Percentiles rank a stretch among this genome's conserved stretches.
Conservation (phyloP, 2,329 filamentous ascomycete genomes). For the Colletotrichum melonis region DNA sequence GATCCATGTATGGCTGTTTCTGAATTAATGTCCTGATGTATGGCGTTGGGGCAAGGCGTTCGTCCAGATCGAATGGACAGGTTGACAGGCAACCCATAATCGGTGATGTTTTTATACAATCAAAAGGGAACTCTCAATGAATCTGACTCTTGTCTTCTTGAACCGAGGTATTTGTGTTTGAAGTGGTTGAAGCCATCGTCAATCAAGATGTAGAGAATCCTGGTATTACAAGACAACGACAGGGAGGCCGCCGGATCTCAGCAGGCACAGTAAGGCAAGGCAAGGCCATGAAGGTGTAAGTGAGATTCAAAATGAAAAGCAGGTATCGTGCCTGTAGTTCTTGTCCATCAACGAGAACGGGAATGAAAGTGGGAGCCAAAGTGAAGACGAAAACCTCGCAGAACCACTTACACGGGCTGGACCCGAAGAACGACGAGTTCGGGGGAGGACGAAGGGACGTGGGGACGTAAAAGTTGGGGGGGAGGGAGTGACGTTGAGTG, state of each 20-base stretch:
- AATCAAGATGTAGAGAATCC: not conserved
- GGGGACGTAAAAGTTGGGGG: not conserved
- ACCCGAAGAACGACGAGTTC: not conserved
- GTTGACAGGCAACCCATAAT: not conserved
- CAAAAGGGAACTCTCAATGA: not conserved
- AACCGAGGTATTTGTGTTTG: not conserved
- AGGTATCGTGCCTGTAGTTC: not conserved
- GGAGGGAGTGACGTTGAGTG: not conserved
- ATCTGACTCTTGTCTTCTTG: not conserved
- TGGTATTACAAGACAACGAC: not conserved
- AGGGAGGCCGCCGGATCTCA: not conserved
- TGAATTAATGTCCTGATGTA: not conserved
- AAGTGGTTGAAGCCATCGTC: not conserved
- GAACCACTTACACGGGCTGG: not conserved
- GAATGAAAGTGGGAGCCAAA: not conserved
- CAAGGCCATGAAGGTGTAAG: not conserved
- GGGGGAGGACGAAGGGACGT: not conserved
- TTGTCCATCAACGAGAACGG: not conserved
- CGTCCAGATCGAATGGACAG: not conserved
- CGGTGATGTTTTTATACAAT: not conserved
- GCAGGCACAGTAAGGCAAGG: not conserved
- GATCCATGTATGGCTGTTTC: no score
- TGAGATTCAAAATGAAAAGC: not conserved
- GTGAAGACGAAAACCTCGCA: not conserved
- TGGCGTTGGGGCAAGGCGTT: not conserved